A percentile compares a stretch with the other conserved stretches of the same genome.
These are phyloP conservation scores for Basipetospora sp. DNA, from an alignment of 2,329 filamentous ascomycete species.

Conservation along the genomic window DNA sequence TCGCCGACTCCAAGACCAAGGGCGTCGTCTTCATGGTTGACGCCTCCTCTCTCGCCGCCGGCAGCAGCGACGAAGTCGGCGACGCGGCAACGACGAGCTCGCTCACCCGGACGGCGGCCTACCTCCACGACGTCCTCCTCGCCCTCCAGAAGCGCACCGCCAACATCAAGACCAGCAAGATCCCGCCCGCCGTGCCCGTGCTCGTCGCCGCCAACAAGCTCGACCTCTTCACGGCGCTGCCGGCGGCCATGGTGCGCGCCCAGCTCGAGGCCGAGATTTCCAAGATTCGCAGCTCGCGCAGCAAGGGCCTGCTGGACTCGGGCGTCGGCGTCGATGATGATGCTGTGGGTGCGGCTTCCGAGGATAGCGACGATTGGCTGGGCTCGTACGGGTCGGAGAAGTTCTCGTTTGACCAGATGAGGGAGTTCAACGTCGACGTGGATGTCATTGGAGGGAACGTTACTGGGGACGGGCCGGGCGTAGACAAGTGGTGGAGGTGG, in stretches of 20 bases:
- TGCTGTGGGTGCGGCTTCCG: conserved; percentile 31
- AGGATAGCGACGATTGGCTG: conserved; percentile 71
- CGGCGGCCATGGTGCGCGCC: conserved; percentile 57
- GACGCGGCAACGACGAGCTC: too few relatives aligned
- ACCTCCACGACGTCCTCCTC: conserved; percentile 81
- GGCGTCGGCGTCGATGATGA: conserved; percentile 55
- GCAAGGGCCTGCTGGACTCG: conserved; percentile 70
- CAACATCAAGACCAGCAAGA: conserved; percentile 28
- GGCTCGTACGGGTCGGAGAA: conserved; percentile 63
- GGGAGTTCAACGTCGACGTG: conserved; percentile 67
- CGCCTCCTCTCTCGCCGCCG: conserved; percentile 45
- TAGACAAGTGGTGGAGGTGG: conserved; percentile 83
- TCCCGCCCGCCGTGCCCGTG: conserved; percentile 50
- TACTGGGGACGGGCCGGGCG: conserved; percentile 48
- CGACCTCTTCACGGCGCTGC: conserved; percentile 85
- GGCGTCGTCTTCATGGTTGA: conserved; percentile 85
- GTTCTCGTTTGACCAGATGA: conserved; percentile 70
- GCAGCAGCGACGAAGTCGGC: too few relatives aligned
- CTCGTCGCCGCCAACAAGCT: conserved; percentile 88
- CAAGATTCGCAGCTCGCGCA: conserved; percentile 59
- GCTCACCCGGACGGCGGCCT: conserved; percentile 63
- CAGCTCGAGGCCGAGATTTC: conserved; percentile 69
- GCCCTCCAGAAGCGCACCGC: conserved; percentile 60
- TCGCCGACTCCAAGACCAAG: conserved; percentile 34
- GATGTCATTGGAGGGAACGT: conserved; percentile 65